phyloP scores from a whole-genome alignment of 2,329 filamentous ascomycete genomes.

The Aspergillus sp. region DNA sequence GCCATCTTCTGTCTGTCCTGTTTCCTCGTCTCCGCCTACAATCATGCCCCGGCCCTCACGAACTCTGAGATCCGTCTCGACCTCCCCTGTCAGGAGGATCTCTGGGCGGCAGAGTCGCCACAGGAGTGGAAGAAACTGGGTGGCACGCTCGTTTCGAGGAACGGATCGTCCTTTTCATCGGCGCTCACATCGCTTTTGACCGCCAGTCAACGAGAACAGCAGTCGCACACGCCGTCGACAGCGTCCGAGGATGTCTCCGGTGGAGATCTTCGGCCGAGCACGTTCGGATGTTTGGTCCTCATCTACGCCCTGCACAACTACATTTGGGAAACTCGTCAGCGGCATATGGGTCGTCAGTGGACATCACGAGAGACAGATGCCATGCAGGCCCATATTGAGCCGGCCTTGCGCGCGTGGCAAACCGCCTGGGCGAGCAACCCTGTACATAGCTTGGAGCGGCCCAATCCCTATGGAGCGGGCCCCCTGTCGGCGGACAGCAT shows the following conservation, averaged over 20 bases:
- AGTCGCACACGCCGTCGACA: slow-evolving; percentile 39
- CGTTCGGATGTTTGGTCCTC: slow-evolving; percentile 85
- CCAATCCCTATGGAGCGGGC: slow-evolving; percentile 77
- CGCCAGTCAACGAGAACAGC: slow-evolving; percentile 64
- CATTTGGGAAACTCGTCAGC: slow-evolving; percentile 94
- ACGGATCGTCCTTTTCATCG: slow-evolving; percentile 74
- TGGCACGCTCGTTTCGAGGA: slow-evolving; percentile 69
- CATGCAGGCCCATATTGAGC: slow-evolving; percentile 94
- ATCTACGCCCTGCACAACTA: slow-evolving; percentile 97
- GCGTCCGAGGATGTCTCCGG: slow-evolving; percentile 54
- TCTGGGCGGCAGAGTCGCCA: slow-evolving; percentile 82
- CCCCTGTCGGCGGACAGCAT: slow-evolving; percentile 88
- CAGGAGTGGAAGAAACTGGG: slow-evolving; percentile 77
- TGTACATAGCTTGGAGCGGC: slow-evolving; percentile 77
- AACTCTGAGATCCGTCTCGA: slow-evolving; percentile 92
- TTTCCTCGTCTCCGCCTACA: slow-evolving; percentile 86
- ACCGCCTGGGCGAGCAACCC: slow-evolving; percentile 86
- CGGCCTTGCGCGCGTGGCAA: slow-evolving; percentile 91
- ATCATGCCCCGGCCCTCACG: slow-evolving; percentile 83
- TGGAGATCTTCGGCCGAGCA: slow-evolving; percentile 74
- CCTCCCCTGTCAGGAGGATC: slow-evolving; percentile 87
- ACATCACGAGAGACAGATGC: slow-evolving; percentile 89
- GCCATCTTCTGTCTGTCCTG: slow-evolving; percentile 90
- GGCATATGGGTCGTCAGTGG: slow-evolving; percentile 86
- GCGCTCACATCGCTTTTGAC: slow-evolving; percentile 78